Evolutionary conservation across 2,329 filamentous ascomycete genomes (phyloP), one percentile per base, ranked within the genome.

Genomic region (Trichoderma brevicompactum): DNA sequence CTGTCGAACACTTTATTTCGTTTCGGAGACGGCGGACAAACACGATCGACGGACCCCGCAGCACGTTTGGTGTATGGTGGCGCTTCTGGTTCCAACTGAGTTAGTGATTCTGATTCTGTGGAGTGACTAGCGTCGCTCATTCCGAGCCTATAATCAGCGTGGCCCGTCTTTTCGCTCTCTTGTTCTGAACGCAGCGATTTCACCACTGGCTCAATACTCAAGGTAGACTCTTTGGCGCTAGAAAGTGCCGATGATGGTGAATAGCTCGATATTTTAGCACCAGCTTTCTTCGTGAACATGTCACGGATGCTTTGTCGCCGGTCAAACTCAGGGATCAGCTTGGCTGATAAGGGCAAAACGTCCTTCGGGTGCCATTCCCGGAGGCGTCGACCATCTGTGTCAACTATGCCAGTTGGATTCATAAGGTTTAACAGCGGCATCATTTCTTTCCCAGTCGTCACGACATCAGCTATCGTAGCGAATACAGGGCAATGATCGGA

Each of bases 401-500:
- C 49, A 74, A 96, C 96, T 75, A 91, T 85, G 8, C 87, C 90
- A 1, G 81, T 73, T 0, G 91, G 89, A 70, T 95, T 97, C 84
- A 97, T 86, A 58, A 95, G 76, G 72, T 97, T 92, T 34, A 82
- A 76, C 2, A 92, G 79, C 69, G 88, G 75, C 2, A 84, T 74
- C 52, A 85, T 76, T 50, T 79, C 72, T 0, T 80, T 83, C 13
- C 82, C 76, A 6, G 84, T 69, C 0, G 73, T 72, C 2, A 97
- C 85, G 2, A 73, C 80, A 41, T 94, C 87, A 17, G 88, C 87
- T 28, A 96, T 81, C 2, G 85, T 83, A 0, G 89, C 92, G 75
- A 90, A 98, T 1, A 98, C 94, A 0, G 95, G 95, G 72, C 95
- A 99, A 76, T 99, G 95, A 74, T 99, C 95, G 1, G 94, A 98